Base-by-base conservation (phyloP, 371 early-diverging fungal species). In the Mortierella sp. region DNA sequence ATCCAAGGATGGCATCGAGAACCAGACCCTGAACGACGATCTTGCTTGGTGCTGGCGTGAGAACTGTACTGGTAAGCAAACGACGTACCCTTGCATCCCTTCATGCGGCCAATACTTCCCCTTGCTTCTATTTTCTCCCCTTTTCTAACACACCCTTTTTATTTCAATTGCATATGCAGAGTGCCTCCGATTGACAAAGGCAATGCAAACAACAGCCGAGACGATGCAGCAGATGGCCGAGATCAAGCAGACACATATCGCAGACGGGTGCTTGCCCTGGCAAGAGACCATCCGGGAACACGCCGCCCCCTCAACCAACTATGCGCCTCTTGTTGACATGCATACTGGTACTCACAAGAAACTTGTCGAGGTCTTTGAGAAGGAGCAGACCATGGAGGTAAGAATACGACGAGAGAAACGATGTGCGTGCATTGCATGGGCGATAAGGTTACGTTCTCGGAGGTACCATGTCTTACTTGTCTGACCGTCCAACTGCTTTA, bases 31-130 rank as follows among this genome's bases (percentile, higher is more conserved):
- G 26, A 89, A 89, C 55, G 89, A 88, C 31, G 88, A 87, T 43
- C 78, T 87, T 9, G 88, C 87, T 21, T 89, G 89, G 89, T 89
- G 89, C 75, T 89, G 88, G 87, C 82, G 88, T 40, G 89, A 89
- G 40, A 87, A 83, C 24, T 89, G 89, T 74, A 61, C 69, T 64
- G 88, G 89, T 88, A 83, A 70, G 40, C 26, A 0, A 61, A 6
- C 5, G 28, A 2, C 28, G 28, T 14, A 26, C 16, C 5, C 34
- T 19, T 61, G 31, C 19, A 61, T 34, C 34, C n/a, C 6, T 31
- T 61, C 34, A 31, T 61, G 8, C 14, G 37, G 34, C 19, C 28
- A 11, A 0, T 26, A 26, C 26, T 26, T 26, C 11, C 28, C 10
- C 11, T 57, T 14, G 9, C 24, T 48, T 50, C 31, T 72, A 70